Percentiles rank a stretch among this genome's conserved stretches.
phyloP scores from a whole-genome alignment of 768 basidiomycete genomes.

The Russula abietina region DNA sequence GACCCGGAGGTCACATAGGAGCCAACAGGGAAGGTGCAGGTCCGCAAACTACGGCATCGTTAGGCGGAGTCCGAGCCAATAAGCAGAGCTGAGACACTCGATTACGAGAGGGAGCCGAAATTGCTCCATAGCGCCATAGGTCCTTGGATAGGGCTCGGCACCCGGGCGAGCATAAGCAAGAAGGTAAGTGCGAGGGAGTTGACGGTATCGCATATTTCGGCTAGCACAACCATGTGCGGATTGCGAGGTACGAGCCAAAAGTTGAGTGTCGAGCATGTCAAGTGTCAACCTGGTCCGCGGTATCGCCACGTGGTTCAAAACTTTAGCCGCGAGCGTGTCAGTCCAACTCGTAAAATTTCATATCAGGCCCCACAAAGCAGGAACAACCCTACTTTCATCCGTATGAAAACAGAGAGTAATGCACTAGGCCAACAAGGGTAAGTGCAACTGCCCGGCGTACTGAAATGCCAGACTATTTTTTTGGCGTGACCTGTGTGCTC shows the following conservation, averaged over 20 bases:
- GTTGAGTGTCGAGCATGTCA: not conserved
- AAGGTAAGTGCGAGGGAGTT: not conserved
- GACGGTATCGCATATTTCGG: not conserved
- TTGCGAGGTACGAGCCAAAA: not conserved
- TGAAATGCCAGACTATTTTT: not conserved
- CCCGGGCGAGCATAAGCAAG: not conserved
- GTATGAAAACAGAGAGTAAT: not conserved
- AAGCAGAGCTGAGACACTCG: not conserved
- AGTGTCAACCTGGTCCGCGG: not conserved
- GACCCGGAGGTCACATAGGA: constrained; percentile 12
- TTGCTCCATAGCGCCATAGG: not conserved
- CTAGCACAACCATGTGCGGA: not conserved
- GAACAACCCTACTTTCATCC: not conserved
- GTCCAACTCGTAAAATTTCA: constrained; percentile 6
- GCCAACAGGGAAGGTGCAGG: not conserved
- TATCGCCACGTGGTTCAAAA: not conserved
- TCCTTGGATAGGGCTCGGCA: no score
- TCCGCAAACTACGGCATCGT: constrained; percentile 15
- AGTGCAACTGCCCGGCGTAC: not conserved
- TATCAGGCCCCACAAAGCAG: constrained; percentile 5
- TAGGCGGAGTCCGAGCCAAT: not conserved
- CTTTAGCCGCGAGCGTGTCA: not conserved
- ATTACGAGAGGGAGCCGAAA: not conserved
- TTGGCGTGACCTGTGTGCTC: not conserved
- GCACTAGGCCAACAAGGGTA: constrained; percentile 8